phyloP scores from a whole-genome alignment of 805 yeast species.

The Phaffomyces thermotolerans region DNA sequence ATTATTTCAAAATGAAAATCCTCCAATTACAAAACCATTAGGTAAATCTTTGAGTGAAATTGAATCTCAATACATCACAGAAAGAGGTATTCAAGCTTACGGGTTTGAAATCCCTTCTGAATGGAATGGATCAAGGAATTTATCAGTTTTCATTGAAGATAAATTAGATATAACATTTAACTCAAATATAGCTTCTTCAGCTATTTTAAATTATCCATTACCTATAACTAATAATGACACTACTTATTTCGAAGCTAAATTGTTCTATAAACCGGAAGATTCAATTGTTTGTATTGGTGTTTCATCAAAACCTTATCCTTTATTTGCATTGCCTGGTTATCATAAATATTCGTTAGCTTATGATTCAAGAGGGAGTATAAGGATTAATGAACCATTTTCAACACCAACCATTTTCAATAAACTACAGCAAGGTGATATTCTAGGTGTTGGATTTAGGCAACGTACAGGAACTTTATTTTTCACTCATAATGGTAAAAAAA shows the following conservation, averaged over 20 bases:
- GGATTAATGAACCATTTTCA: slow-evolving; percentile 56
- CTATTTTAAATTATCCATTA: slow-evolving; percentile 35
- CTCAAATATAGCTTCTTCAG: slow-evolving; percentile 12
- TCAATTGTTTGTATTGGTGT: slow-evolving; percentile 59
- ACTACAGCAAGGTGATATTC: slow-evolving; percentile 77
- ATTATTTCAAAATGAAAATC: slow-evolving; percentile 28
- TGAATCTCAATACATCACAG: slow-evolving; percentile 61
- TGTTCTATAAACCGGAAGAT: slow-evolving; percentile 43
- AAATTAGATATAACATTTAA: slow-evolving; percentile 43
- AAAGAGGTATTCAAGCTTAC: slow-evolving; percentile 76
- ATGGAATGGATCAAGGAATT: slow-evolving; percentile 32
- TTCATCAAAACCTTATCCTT: slow-evolving; percentile 67
- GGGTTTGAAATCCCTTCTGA: slow-evolving; percentile 25
- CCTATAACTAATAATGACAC: slow-evolving; percentile 30
- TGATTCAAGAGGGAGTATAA: slow-evolving; percentile 64
- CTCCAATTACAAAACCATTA: slow-evolving; percentile 37
- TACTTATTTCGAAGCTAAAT: slow-evolving; percentile 72
- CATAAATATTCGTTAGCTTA: slow-evolving; percentile 63
- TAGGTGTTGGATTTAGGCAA: slow-evolving; percentile 85
- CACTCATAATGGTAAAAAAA: slow-evolving; percentile 88
- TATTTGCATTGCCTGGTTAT: slow-evolving; percentile 69
- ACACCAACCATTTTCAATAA: slow-evolving; percentile 33
- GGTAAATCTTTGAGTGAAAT: slow-evolving; percentile 56
- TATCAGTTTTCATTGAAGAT: slow-evolving; percentile 52
- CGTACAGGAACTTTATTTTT: slow-evolving; percentile 81